Evolutionary conservation across 1,139 yeast species (phyloP), one percentile per base, ranked within the genome.

Genomic region (Yamadazyma pseudoaaseri): DNA sequence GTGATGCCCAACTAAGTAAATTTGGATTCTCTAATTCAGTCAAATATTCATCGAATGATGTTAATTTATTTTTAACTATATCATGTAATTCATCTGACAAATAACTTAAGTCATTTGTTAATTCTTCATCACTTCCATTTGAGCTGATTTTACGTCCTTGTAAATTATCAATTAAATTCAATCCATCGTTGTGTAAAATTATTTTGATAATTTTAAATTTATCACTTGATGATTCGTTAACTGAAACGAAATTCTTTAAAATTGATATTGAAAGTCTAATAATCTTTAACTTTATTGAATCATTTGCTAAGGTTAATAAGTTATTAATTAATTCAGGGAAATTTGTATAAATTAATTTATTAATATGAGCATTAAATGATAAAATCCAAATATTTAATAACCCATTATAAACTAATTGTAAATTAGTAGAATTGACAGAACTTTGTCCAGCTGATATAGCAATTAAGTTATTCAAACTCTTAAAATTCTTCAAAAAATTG

Each of bases 11-110:
- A 43, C 79, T 76, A 52, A 92, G 74, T 43, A 79, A 73, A 50
- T 82, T 79, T n/a, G 76, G 76, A 38, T 92, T 80, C 42, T 80
- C 84, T 40, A 92, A 70, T 62, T 92, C 98, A 32, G 89, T 80
- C 49, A 78, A 70, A 60, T 90, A 92, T 59, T 90, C 97, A 52
- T 92, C 98, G 56, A 92, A 86, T 2, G 96, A 87, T 4, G 97
- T 82, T 66, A 92, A 76, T 44, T 78, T 80, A 33, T 60, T 60
- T 36, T 81, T 76, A 42, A 84, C 90, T 31, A 86, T 81, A 25
- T 80, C 85, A 44, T 79, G 78, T 48, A 92, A 73, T 10, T 69
- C 68, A 29, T 72, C 79, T 35, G 70, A 64, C 46, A 92, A 67
- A 30, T 62, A 59, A 20, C 66, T 67, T 45, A 94, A 73, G 57